Base-by-base conservation (phyloP, 1,284 basidiomycete genomes). In the Ganoderma lingzhi region DNA sequence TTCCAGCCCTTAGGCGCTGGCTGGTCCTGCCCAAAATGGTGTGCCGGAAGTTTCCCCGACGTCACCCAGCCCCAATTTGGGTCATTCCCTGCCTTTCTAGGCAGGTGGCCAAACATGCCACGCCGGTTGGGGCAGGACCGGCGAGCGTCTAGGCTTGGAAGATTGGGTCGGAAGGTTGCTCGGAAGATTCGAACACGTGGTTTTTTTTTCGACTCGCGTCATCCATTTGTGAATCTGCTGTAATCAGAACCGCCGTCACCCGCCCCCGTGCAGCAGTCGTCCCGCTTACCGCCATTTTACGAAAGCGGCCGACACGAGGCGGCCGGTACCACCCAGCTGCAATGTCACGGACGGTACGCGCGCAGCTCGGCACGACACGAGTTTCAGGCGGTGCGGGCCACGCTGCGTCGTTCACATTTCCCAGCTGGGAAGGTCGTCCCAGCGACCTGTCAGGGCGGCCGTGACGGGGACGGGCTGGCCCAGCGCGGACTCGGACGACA, bases 231-330 rank as follows among this genome's bases (percentile, higher is more conserved):
- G n/a, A n/a, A n/a, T n/a, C n/a, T n/a, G n/a, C n/a, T n/a, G n/a
- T n/a, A 77, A 75, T 67, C 70, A 59, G 67, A 67, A 60, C 67
- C 60, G 32, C 64, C 62, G 59, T 30, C 69, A 63, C 55, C 63
- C 59, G 58, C 71, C 68, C 58, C 62, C 58, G 63, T 62, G 60
- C 68, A 58, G 63, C 67, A 58, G 63, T 32, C 53, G 30, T 17
- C 53, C 67, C 66, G 68, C 68, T 71, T 71, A 68, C 60, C 44
- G 70, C 55, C 30, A 55, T 53, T 69, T 71, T 76, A 71, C 73
- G 71, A 63, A 64, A 75, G 55, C 60, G 68, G 59, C 59, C 63
- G 68, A 70, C 76, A 78, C 73, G 75, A 76, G 74, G 75, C 65
- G 60, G 59, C 72, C 74, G 73, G 75, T 61, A 72, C 70, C 62